These are phyloP conservation scores for Cystobasidium onofrii DNA, from an alignment of 768 basidiomycete genomes.

Conservation along the genomic window DNA sequence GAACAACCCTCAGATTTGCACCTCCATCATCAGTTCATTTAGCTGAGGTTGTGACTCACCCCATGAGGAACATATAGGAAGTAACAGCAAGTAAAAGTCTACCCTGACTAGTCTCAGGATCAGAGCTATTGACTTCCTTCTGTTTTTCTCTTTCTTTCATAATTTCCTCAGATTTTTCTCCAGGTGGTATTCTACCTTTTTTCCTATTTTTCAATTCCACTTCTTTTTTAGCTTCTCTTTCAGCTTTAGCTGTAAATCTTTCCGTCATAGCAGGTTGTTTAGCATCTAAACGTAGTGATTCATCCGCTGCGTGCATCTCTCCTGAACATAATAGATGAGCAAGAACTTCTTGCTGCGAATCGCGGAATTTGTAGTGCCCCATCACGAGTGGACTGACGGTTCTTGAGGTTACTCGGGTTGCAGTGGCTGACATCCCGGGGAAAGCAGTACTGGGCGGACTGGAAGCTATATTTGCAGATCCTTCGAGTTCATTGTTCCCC, in stretches of 20 bases:
- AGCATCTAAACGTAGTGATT: conserved; percentile 33
- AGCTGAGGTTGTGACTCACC: background rate
- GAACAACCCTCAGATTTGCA: too few relatives aligned
- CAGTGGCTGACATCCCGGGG: background rate
- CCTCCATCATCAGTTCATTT: too few relatives aligned
- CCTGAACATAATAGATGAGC: conserved; percentile 37
- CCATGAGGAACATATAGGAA: conserved; percentile 29
- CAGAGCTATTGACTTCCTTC: background rate
- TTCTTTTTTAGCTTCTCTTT: conserved; percentile 31
- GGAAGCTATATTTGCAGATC: background rate
- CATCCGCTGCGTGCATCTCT: conserved; percentile 29
- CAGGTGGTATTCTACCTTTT: conserved; percentile 13
- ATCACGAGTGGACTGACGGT: background rate
- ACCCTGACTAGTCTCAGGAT: conserved; percentile 18
- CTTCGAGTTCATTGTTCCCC: background rate
- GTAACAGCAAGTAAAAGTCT: conserved; percentile 28
- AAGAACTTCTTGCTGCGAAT: conserved; percentile 39
- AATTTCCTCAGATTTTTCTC: background rate
- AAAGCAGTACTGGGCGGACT: background rate
- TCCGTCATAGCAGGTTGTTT: conserved; percentile 37
- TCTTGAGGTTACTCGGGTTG: background rate
- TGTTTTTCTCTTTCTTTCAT: conserved; percentile 31
- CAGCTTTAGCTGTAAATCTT: conserved; percentile 31
- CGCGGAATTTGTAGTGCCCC: conserved; percentile 37
- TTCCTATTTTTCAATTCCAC: conserved; percentile 13